Evolutionary conservation across 257 asterid genomes (phyloP).

Genomic region (Ajuga chamaepitys): DNA sequence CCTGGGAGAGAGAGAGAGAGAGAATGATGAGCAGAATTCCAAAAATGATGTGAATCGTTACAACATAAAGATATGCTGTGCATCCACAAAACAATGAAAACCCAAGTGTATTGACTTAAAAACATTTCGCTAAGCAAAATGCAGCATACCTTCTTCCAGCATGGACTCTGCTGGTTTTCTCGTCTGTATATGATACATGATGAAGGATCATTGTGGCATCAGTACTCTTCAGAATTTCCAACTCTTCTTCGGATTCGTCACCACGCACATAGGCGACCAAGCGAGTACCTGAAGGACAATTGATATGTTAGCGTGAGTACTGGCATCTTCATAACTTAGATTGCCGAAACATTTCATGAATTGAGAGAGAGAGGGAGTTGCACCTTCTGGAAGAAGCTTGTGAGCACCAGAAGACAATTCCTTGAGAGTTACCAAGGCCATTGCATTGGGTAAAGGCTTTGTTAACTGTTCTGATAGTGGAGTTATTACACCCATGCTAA

Average conservation of each 20-base stretch:
- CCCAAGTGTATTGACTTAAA: background rate
- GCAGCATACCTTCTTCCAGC: slow-evolving; percentile 77
- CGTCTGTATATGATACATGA: slow-evolving; percentile 64
- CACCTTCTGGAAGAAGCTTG: slow-evolving; percentile 91
- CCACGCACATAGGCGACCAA: slow-evolving; percentile 76
- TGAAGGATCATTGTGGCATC: slow-evolving; percentile 87
- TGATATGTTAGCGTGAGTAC: slow-evolving; percentile 10
- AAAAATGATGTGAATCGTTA: too few relatives aligned
- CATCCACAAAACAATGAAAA: background rate
- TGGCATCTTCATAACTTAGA: background rate
- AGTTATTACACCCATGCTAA: slow-evolving; percentile 94
- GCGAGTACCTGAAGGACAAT: slow-evolving; percentile 58
- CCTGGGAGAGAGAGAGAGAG: slow-evolving; percentile 34
- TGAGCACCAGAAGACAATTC: slow-evolving; percentile 81
- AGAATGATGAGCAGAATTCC: too few relatives aligned
- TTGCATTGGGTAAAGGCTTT: slow-evolving; percentile 77
- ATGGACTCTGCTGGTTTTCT: slow-evolving; percentile 81
- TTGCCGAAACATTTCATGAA: slow-evolving; percentile 6
- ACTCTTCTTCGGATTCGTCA: slow-evolving; percentile 68
- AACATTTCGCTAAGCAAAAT: background rate
- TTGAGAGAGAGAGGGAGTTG: background rate
- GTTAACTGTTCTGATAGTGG: slow-evolving; percentile 91
- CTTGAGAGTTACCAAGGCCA: slow-evolving; percentile 69
- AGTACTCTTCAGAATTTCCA: slow-evolving; percentile 58
- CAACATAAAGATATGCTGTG: too few relatives aligned